phyloP scores from a whole-genome alignment of 176 grass and related monocot species.

The Cenchrus fungigraminus region DNA sequence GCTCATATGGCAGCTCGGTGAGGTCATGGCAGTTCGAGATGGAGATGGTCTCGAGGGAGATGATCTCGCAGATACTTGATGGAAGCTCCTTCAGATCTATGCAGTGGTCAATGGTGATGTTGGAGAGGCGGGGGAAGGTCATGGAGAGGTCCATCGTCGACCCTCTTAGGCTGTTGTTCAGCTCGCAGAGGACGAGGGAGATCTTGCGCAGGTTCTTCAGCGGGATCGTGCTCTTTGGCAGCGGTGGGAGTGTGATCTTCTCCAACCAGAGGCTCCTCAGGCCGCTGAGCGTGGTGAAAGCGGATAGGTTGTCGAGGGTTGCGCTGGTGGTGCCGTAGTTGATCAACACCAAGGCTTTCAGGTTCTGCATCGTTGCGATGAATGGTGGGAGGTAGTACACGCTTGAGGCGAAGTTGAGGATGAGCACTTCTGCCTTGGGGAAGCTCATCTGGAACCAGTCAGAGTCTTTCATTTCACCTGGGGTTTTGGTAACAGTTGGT shows the following conservation, averaged over 20 bases:
- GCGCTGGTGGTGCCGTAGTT: slow-evolving; percentile 65
- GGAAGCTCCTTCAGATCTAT: slow-evolving; percentile 86
- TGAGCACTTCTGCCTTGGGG: slow-evolving; percentile 92
- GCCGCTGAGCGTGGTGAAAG: slow-evolving; percentile 61
- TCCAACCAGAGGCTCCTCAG: slow-evolving; percentile 93
- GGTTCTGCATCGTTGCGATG: slow-evolving; percentile 81
- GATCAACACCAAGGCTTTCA: slow-evolving; percentile 87
- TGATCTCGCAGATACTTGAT: slow-evolving; percentile 74
- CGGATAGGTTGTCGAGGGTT: slow-evolving; percentile 69
- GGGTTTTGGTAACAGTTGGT: slow-evolving; percentile 42
- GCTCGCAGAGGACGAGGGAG: slow-evolving; percentile 80
- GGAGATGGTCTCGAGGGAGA: slow-evolving; percentile 70
- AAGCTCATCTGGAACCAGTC: slow-evolving; percentile 97
- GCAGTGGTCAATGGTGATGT: slow-evolving; percentile 93
- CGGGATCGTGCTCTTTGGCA: slow-evolving; percentile 86
- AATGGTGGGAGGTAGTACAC: slow-evolving; percentile 82
- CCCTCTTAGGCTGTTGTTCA: slow-evolving; percentile 70
- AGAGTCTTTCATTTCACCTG: slow-evolving; percentile 96
- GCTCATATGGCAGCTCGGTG: slow-evolving; percentile 76
- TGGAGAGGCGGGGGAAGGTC: slow-evolving; percentile 80
- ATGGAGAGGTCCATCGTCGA: slow-evolving; percentile 81
- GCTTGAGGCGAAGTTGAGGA: slow-evolving; percentile 84
- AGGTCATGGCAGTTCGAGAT: slow-evolving; percentile 98
- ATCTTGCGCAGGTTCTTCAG: slow-evolving; percentile 82
- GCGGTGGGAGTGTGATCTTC: slow-evolving; percentile 79